Base-by-base conservation (phyloP, 345 rosid species). In the Aquilaria malaccensis region DNA sequence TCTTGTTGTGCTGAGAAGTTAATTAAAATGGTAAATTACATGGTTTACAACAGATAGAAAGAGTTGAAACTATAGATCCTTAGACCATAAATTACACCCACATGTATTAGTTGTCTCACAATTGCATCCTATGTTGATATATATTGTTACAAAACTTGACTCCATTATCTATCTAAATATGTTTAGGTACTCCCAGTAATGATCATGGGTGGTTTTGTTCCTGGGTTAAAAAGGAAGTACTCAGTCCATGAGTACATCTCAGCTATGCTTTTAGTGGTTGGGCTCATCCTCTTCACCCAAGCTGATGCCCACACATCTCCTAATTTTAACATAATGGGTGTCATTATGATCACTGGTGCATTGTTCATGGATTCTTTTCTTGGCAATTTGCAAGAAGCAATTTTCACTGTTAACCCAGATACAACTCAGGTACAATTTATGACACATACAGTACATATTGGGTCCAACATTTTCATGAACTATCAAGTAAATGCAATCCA, bases 321-420 rank as follows among this genome's bases (percentile, higher is more conserved):
- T 9, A 80, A 89, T 74, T 87, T 89, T 61, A 83, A 88, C 61
- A 72, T 85, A 12, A 69, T 83, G 46, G 97, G 95, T n/a, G 79
- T 89, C 57, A 12, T 87, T 66, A 87, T 83, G 97, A 87, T 89
- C 50, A 73, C 72, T 37, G 89, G 89, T 47, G 97, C 95, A 70
- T 76, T 89, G 10, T 37, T 89, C 52, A 82, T 93, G 85, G 98
- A 87, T 63, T 85, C 98, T 11, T 84, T 93, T 60, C 81, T 89
- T 22, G 97, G 94, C 15, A 92, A 92, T 79, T 67, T 93, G 64
- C 97, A 85, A 76, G 96, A 89, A 78, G 98, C 96, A 13, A 93
- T 93, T 61, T 93, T 89, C 73, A 83, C 85, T 51, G 67, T 84
- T 86, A 89, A 85, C 69, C 91, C 94, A 5, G 79, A 79, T 50